Conservation (phyloP, 768 basidiomycete species). For the Trametes maxima region DNA sequence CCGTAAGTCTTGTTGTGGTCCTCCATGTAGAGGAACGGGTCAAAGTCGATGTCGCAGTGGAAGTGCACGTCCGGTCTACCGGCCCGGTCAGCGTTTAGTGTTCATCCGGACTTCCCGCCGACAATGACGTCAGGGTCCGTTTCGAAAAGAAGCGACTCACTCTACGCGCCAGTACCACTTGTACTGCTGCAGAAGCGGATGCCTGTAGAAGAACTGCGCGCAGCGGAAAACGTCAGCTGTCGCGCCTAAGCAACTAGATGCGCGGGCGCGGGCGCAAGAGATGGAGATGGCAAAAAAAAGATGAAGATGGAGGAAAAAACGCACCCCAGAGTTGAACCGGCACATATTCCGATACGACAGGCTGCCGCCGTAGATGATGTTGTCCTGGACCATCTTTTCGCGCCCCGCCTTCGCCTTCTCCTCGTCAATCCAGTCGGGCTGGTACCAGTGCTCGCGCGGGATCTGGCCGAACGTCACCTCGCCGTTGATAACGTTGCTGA, state of each 20-base stretch:
- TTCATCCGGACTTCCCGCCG: too few relatives aligned
- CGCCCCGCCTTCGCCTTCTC: constrained; percentile 55
- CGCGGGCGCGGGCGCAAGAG: background rate
- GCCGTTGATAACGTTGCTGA: constrained; percentile 32
- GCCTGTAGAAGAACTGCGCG: constrained; percentile 59
- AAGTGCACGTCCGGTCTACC: constrained; percentile 70
- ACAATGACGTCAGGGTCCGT: background rate
- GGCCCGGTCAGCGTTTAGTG: background rate
- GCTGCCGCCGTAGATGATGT: constrained; percentile 54
- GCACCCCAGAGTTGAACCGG: constrained; percentile 69
- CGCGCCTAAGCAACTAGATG: background rate
- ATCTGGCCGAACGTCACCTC: constrained; percentile 60
- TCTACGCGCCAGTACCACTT: constrained; percentile 84
- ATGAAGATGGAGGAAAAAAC: constrained; percentile 21
- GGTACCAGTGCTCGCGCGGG: constrained; percentile 64
- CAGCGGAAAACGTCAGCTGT: background rate
- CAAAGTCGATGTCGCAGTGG: constrained; percentile 67
- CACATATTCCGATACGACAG: constrained; percentile 75
- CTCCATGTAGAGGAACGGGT: constrained; percentile 76
- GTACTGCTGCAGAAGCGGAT: constrained; percentile 64
- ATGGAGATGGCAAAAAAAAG: too few relatives aligned
- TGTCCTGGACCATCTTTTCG: constrained; percentile 49
- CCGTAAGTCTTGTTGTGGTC: constrained; percentile 71
- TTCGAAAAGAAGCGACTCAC: constrained; percentile 34
- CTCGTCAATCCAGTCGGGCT: constrained; percentile 77